Conservation (phyloP, 805 yeast species). For the Blastobotrys terrestris region DNA sequence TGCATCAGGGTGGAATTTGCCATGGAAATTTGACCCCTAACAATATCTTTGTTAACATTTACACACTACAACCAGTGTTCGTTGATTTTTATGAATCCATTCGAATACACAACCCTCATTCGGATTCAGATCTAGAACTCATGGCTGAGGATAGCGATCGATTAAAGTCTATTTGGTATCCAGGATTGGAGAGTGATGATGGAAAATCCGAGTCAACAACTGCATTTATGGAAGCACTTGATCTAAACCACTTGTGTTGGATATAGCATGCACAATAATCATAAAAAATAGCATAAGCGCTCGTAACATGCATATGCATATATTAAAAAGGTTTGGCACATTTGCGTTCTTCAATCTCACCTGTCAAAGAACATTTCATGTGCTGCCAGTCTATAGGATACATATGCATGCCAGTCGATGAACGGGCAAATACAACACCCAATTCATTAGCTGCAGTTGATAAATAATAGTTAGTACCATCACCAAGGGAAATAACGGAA, state of each 20-base stretch:
- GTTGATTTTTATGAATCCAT: background rate
- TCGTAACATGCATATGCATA: background rate
- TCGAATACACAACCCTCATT: background rate
- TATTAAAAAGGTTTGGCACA: conserved; percentile 76
- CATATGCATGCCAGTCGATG: conserved; percentile 68
- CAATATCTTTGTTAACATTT: too few species aligned
- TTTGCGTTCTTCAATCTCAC: conserved; percentile 71
- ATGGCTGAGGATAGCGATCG: background rate
- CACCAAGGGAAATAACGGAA: conserved; percentile 75
- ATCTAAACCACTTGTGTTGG: background rate
- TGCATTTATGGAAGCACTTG: background rate
- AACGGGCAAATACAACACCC: conserved; percentile 87
- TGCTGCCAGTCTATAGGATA: conserved; percentile 94
- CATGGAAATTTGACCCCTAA: background rate
- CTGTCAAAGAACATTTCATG: conserved; percentile 75
- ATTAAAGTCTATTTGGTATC: background rate
- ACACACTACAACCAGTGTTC: background rate
- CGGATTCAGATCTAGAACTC: background rate
- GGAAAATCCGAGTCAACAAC: background rate
- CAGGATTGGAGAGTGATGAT: background rate
- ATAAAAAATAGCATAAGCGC: background rate
- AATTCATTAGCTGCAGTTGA: conserved; percentile 85
- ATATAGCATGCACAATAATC: too few species aligned
- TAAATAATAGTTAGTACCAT: conserved; percentile 84
- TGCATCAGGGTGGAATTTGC: background rate